Conservation (phyloP, 768 basidiomycete genomes). For the Collybiopsis confluens region DNA sequence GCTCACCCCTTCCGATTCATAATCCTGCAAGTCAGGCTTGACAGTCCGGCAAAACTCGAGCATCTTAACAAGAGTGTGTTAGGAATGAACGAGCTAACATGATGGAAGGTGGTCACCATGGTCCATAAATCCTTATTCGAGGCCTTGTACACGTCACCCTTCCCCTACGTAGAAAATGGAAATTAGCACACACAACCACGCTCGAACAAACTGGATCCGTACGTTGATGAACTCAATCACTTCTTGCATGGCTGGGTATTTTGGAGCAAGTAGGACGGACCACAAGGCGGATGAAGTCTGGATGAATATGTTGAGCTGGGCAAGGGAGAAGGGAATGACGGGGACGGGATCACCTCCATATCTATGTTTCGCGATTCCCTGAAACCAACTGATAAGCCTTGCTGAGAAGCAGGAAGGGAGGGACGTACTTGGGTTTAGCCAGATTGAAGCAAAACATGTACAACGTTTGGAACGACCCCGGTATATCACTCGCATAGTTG, state of each 20-base stretch:
- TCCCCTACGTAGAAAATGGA: conserved; percentile 33
- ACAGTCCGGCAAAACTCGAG: conserved; percentile 72
- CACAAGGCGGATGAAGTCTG: conserved; percentile 73
- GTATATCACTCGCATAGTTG: conserved; percentile 42
- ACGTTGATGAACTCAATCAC: conserved; percentile 67
- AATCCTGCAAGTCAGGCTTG: conserved; percentile 54
- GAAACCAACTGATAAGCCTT: not conserved
- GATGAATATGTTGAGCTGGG: not conserved
- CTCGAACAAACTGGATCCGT: conserved; percentile 13
- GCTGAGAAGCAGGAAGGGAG: not conserved
- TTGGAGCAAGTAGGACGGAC: conserved; percentile 67
- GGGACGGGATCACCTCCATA: conserved; percentile 53
- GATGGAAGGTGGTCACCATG: conserved; percentile 48
- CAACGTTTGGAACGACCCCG: conserved; percentile 55
- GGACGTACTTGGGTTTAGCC: conserved; percentile 66
- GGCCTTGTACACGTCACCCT: conserved; percentile 62
- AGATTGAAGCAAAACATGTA: conserved; percentile 71
- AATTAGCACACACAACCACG: not conserved
- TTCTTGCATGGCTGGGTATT: conserved; percentile 62
- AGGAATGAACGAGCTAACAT: not conserved
- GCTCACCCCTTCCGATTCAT: conserved; percentile 73
- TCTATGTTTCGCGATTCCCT: conserved; percentile 76
- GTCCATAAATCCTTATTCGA: conserved; percentile 84
- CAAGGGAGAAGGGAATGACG: not conserved
- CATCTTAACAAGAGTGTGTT: conserved; percentile 40